phyloP scores from a whole-genome alignment of 768 basidiomycete genomes.

The Aureoboletus auriporus region DNA sequence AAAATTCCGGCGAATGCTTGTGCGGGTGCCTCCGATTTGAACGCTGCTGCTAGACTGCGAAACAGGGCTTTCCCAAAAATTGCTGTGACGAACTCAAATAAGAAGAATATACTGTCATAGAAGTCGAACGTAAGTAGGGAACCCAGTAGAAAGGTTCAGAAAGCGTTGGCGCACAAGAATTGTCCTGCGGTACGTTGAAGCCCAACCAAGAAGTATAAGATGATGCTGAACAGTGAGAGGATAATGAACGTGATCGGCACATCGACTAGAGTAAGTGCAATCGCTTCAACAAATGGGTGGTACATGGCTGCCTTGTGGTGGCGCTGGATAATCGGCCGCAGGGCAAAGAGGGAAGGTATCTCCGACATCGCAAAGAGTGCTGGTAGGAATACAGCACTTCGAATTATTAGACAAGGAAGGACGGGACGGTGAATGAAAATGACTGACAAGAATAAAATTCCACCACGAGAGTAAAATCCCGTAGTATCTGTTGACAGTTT shows the following conservation, averaged over 20 bases:
- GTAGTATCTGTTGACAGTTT: slow-evolving; percentile 36
- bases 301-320: slow-evolving; percentile 47
- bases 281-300: slow-evolving; percentile 44
- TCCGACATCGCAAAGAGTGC: slow-evolving; percentile 59
- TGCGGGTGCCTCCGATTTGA: slow-evolving; percentile 56
- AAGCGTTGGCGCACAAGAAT: slow-evolving; percentile 55
- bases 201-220: slow-evolving; percentile 59
- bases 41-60: slow-evolving; percentile 58
- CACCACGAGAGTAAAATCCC: slow-evolving; percentile 56
- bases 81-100: slow-evolving; percentile 54
- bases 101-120: slow-evolving; percentile 46
- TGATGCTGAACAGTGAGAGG: slow-evolving; percentile 32
- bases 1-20: slow-evolving; percentile 55
- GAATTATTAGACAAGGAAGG: not conserved
- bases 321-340: slow-evolving; percentile 42
- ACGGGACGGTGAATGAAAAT: too few relatives aligned
- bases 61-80: slow-evolving; percentile 76
- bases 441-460: slow-evolving; percentile 73
- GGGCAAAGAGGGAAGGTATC: slow-evolving; percentile 45
- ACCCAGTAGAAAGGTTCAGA: not conserved
- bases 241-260: slow-evolving; percentile 39
- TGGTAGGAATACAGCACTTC: slow-evolving; percentile 54
- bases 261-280: slow-evolving; percentile 46
- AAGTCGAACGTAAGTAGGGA: slow-evolving; percentile 4
- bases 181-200: slow-evolving; percentile 52